Base-by-base conservation (phyloP, 108 stramenopile species). In the Schizochytrium sp. region DNA sequence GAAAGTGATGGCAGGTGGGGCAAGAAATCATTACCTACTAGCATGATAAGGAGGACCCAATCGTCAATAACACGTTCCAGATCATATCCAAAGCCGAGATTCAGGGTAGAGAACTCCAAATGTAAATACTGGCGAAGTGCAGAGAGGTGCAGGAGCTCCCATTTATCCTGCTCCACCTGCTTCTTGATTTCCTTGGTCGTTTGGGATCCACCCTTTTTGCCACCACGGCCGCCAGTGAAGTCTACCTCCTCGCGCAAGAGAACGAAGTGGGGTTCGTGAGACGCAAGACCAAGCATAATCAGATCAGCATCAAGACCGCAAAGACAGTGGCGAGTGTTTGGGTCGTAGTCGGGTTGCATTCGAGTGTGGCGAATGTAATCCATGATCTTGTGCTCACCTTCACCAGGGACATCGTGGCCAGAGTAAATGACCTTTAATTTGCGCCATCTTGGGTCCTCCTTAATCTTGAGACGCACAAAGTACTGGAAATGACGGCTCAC, bases 301-400 rank as follows among this genome's bases (percentile, higher is more conserved):
- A 99, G 93, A 91, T 98, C 98, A 15, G 98, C 98, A 92, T 99
- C 98, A 46, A 98, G 93, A 8, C 99, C 99, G 90, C 98, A 98
- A 42, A 99, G 90, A 72, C 98, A 98, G 94, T 99, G 99, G 28
- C 97, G 94, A 58, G 95, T 96, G 92, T 47, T 92, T 89, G 61
- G 91, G 92, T 28, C 92, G 91, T 88, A 96, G 61, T 92, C 94
- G 46, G 96, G 96, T 88, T 96, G 93, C 89, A 90, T 90, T 87
- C 91, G 91, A 96, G 96, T 95, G 88, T 95, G 96, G 45, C 97
- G 93, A 61, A 98, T 95, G 88, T 96, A 97, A 5, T 95, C 87
- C 97, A 99, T 97, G 76, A 99, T 97, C 92, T 99, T 99, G 93
- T 99, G 99, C 91, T 99, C 98, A 28, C 99, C 99, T 92, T 99